Percentiles rank a stretch among this genome's conserved stretches.
Evolutionary conservation across 2,329 filamentous ascomycete species (phyloP).

Genomic region (Hymenoscyphus albidus): DNA sequence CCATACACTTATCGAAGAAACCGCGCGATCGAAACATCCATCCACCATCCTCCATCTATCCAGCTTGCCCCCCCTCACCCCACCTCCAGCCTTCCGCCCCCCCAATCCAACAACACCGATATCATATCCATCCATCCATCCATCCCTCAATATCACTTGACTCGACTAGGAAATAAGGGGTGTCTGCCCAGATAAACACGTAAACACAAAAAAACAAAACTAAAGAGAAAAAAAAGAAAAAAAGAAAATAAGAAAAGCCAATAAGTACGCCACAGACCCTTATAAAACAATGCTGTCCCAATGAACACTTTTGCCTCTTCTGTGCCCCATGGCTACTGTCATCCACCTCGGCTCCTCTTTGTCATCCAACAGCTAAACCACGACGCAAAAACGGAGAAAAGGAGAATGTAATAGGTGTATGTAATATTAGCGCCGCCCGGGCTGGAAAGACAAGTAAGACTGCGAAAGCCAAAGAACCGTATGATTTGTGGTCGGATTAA

Average conservation of each 20-base stretch:
- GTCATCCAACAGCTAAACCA: neutral
- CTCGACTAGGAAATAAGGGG: neutral
- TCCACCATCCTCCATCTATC: neutral
- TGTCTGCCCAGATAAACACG: no score
- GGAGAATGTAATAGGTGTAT: neutral
- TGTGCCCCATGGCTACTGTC: neutral
- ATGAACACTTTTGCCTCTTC: neutral
- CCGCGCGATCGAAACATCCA: neutral
- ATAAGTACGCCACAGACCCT: neutral
- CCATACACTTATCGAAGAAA: neutral
- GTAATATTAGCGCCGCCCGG: conserved; percentile 8
- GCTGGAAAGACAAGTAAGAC: conserved; percentile 5
- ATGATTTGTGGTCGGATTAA: conserved; percentile 11
- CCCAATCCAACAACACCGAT: neutral
- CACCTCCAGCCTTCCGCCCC: neutral
- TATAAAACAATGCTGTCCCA: conserved; percentile 3
- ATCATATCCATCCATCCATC: neutral
- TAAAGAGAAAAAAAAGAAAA: neutral
- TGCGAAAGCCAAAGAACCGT: conserved; percentile 6
- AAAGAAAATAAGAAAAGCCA: neutral
- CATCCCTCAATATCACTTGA: neutral
- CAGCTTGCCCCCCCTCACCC: neutral
- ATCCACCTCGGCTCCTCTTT: neutral
- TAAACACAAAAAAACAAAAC: neutral
- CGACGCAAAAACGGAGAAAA: neutral